These are phyloP conservation scores for Gloeophyllum trabeum DNA, from an alignment of 768 basidiomycete genomes.

Conservation along the genomic window DNA sequence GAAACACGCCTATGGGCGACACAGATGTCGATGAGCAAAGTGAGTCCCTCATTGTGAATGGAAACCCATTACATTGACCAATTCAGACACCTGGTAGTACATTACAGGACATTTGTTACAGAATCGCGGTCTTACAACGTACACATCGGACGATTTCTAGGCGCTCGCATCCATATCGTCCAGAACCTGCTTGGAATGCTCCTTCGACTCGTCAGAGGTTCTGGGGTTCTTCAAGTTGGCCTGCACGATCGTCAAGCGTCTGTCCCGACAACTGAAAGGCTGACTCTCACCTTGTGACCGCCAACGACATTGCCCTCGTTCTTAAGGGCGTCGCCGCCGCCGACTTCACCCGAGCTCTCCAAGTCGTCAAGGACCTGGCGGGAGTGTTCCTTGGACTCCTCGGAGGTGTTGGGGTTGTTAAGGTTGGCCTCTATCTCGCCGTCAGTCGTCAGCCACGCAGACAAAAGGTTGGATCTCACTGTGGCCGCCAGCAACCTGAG, in stretches of 20 bases:
- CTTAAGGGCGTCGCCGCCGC: neutral
- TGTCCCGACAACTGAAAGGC: neutral
- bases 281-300: slow-evolving; percentile 1
- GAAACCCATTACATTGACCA: too few species aligned
- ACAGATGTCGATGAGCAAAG: too few species aligned
- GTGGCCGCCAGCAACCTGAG: slow-evolving; percentile 1
- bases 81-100: too few species aligned
- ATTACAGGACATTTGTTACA: neutral
- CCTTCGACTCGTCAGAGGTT: slow-evolving; percentile 13
- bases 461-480: neutral
- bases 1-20: too few species aligned
- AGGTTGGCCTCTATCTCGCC: slow-evolving; percentile 2
- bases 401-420: slow-evolving; percentile 7
- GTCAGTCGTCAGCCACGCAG: neutral
- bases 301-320: slow-evolving; percentile 1
- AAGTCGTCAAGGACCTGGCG: slow-evolving; percentile 5
- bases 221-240: slow-evolving; percentile 16
- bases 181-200: slow-evolving; percentile 14
- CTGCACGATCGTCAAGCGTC: slow-evolving; percentile 1
- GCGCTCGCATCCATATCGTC: slow-evolving; percentile 10
- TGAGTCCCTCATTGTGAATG: too few species aligned
- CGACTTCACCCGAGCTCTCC: slow-evolving; percentile 1
- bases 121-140: too few species aligned
- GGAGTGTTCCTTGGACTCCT: slow-evolving; percentile 7
- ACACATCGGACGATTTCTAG: too few species aligned